A percentile compares a stretch with the other conserved stretches of the same genome.
These are phyloP conservation scores for Schwanniomyces etchellsii DNA, from an alignment of 1,139 yeast genomes.

Conservation along the genomic window DNA sequence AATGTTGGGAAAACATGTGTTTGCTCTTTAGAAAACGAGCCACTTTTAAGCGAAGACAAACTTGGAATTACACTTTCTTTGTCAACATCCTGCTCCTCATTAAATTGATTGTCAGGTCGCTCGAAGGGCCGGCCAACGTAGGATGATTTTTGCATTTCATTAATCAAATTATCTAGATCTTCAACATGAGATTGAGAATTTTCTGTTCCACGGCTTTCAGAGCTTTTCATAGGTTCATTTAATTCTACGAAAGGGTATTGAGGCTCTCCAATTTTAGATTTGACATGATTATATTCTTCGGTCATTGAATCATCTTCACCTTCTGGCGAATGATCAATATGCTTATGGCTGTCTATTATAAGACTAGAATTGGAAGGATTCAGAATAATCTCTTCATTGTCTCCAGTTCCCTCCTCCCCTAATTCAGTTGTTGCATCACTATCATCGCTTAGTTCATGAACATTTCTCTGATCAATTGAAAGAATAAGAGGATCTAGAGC, in stretches of 20 bases:
- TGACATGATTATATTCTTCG: no score
- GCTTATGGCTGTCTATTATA: not conserved
- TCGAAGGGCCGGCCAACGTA: no score
- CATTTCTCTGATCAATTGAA: constrained; percentile 17
- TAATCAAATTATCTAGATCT: constrained; percentile 14
- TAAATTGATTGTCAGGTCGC: no score
- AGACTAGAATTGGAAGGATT: not conserved
- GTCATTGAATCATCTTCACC: constrained; percentile 2
- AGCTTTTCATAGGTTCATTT: not conserved
- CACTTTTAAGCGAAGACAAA: no score
- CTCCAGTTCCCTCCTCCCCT: not conserved
- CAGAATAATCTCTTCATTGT: constrained; percentile 1
- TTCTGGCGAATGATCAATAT: constrained; percentile 1
- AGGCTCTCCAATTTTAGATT: not conserved
- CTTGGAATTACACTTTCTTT: no score
- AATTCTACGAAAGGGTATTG: not conserved
- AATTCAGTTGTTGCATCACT: constrained; percentile 4
- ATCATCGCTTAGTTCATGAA: constrained; percentile 15
- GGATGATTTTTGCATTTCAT: constrained; percentile 32
- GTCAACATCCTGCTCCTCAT: no score
- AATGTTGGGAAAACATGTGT: no score
- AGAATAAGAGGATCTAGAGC: constrained; percentile 23
- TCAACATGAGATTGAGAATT: constrained; percentile 31
- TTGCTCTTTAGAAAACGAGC: no score
- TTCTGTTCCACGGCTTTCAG: constrained; percentile 7